phyloP scores from a whole-genome alignment of 2,329 filamentous ascomycete species.

The Pestalotiopsis sp. region DNA sequence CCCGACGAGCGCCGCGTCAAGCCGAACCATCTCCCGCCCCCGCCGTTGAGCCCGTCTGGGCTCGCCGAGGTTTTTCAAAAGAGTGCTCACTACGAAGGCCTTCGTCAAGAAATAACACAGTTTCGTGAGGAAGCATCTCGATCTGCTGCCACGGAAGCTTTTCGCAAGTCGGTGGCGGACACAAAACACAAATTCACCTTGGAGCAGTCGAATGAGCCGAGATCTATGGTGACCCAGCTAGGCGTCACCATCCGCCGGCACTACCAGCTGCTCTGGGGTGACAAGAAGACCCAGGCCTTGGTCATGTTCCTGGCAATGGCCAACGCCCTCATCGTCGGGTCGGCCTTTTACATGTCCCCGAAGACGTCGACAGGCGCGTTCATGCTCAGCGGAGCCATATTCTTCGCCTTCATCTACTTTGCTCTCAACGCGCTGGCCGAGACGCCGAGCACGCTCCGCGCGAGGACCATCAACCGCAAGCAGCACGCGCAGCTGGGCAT shows the following conservation, averaged over 20 bases:
- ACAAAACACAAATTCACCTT: not conserved
- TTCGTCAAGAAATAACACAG: not conserved
- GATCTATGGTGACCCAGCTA: not conserved
- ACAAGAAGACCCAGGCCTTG: not conserved
- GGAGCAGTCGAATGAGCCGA: not conserved
- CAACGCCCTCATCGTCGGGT: not conserved
- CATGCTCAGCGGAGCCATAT: not conserved
- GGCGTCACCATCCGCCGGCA: not conserved
- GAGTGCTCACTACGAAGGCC: not conserved
- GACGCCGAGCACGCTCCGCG: not conserved
- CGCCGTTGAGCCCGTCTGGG: not conserved
- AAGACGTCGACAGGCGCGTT: not conserved
- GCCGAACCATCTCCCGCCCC: not conserved
- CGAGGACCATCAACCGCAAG: not conserved
- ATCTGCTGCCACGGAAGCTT: not conserved
- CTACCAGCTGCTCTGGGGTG: not conserved
- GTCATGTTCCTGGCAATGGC: not conserved
- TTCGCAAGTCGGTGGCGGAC: not conserved
- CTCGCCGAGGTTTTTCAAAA: not conserved
- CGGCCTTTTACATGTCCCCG: not conserved
- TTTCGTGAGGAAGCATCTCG: not conserved
- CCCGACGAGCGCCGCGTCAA: not conserved
- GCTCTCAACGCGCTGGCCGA: not conserved
- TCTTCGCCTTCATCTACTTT: not conserved
- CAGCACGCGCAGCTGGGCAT: not conserved